A percentile compares a stretch with the other conserved stretches of the same genome.
Evolutionary conservation across 352 stramenopile species (phyloP).

Genomic region (Thalassiosira tumida): DNA sequence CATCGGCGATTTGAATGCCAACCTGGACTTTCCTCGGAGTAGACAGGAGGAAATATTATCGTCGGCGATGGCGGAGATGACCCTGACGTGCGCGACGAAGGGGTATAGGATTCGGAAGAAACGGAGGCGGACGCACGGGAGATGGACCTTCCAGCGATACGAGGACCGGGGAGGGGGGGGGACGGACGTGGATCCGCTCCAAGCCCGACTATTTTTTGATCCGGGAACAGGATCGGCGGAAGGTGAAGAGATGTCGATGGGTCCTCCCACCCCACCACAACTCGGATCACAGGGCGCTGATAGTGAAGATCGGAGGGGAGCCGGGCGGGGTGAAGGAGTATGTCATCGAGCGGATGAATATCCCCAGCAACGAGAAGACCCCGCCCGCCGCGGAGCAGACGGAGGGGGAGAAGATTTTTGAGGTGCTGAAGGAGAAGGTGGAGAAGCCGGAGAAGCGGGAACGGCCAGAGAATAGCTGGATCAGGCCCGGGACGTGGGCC

Average conservation of each 20-base stretch:
- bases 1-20: constrained; percentile 57
- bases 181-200: constrained; percentile 16
- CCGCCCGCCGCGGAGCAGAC: background rate
- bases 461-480: constrained; percentile 46
- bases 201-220: constrained; percentile 56
- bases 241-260: constrained; percentile 6
- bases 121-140: background rate
- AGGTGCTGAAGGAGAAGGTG: constrained; percentile 33
- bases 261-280: constrained; percentile 21
- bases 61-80: background rate
- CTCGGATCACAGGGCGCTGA: constrained; percentile 48
- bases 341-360: background rate
- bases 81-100: background rate
- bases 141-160: constrained; percentile 53
- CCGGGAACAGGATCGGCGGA: background rate
- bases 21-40: constrained; percentile 39
- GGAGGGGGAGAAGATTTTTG: constrained; percentile 34
- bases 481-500: constrained; percentile 43
- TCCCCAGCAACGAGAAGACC: no score
- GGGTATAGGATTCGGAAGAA: background rate
- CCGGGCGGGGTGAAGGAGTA: constrained; percentile 8
- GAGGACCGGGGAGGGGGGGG: background rate
- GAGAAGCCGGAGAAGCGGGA: background rate
- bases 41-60: constrained; percentile 18
- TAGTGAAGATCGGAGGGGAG: constrained; percentile 10